Evolutionary conservation across 495 filamentous ascomycete genomes (phyloP), one percentile per base, ranked within the genome.

Genomic region (Talaromyces borbonicus): DNA sequence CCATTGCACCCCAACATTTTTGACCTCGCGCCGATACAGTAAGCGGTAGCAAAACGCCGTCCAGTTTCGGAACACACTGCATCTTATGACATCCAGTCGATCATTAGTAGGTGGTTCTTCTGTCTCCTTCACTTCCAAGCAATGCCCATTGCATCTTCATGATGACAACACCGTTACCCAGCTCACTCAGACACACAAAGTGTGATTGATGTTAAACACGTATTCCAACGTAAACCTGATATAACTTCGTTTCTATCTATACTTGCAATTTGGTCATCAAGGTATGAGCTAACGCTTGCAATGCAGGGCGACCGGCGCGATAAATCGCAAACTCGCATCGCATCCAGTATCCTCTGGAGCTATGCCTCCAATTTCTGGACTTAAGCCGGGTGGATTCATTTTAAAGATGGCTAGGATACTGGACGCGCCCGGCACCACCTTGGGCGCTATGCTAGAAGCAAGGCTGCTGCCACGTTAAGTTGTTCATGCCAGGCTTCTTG

Each of bases 91-190:
- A 20, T 12, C 1, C 12, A 38, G 16, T 20, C 1, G 0, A 38
- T 20, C 35, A 20, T 18, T 12, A 36, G 11, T 0, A 5, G 35
- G 19, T 20, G 35, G 35, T 38, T 12, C 35, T 4, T 3, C 16
- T 5, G 11, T 22, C 11, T 22, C 22, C 38, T 11, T 41, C n/a
- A 30, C 14, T n/a, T 22, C 38, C 38, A 41, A 8, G 3, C 22
- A 8, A 25, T 0, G 15, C 6, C 19, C 4, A 5, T 18, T 26
- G 20, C n/a, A 24, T 19, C 23, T 36, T 35, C 43, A 46, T 46
- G 43, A 46, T 46, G 43, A 46, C 43, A 46, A 20, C 43, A 46
- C 43, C 43, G 43, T 46, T 46, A 46, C 43, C 43, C 43, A 46
- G 43, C 43, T 46, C 43, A 46, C 43, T 46, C 43, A 46, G 43